phyloP scores from a whole-genome alignment of 345 rosid genomes.

The Corchorus capsularis region DNA sequence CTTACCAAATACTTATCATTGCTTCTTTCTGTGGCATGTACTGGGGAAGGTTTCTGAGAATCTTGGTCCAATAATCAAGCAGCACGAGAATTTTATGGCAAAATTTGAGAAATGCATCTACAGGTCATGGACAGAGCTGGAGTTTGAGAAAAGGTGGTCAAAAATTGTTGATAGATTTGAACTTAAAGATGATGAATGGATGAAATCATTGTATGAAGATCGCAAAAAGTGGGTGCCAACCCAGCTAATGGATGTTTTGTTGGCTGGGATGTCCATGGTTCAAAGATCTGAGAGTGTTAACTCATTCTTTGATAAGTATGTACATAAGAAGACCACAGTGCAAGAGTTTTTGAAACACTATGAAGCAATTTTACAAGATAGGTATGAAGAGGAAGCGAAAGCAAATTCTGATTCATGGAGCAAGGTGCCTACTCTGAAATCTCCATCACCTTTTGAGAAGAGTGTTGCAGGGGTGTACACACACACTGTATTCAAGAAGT shows the following conservation, averaged over 20 bases:
- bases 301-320: conserved; percentile 60
- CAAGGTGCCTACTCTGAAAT: conserved; percentile 63
- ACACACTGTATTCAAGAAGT: conserved; percentile 62
- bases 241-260: conserved; percentile 47
- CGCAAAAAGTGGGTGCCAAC: conserved; percentile 66
- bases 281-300: conserved; percentile 63
- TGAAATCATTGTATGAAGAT: conserved; percentile 58
- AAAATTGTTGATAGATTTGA: conserved; percentile 59
- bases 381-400: conserved; percentile 72
- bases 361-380: conserved; percentile 55
- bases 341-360: conserved; percentile 59
- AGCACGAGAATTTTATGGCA: conserved; percentile 44
- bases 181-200: conserved; percentile 55
- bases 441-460: conserved; percentile 78
- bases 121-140: conserved; percentile 64
- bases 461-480: conserved; percentile 62
- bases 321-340: conserved; percentile 64
- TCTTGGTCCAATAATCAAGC: conserved; percentile 53
- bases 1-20: conserved; percentile 55
- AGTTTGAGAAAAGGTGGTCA: conserved; percentile 62
- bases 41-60: conserved; percentile 56
- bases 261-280: conserved; percentile 64
- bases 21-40: conserved; percentile 62
- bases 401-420: conserved; percentile 70
- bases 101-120: conserved; percentile 70